Conservation (phyloP, 108 stramenopile species). For the Nitzschia sp. region DNA sequence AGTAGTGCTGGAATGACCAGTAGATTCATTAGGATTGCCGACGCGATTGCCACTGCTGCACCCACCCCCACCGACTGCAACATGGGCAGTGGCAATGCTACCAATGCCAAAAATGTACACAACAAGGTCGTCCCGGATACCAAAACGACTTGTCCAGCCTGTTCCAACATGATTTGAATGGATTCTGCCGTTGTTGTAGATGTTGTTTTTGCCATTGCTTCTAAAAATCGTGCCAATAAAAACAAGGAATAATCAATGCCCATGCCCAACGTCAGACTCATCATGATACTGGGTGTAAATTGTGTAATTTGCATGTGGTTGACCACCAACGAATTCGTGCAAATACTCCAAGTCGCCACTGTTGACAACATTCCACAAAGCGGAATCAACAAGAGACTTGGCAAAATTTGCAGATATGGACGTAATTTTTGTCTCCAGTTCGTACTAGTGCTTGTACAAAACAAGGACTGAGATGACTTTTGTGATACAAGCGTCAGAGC, state of each 20-base stretch:
- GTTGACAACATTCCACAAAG: constrained; percentile 18
- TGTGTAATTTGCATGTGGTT: constrained; percentile 26
- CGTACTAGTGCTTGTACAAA: not conserved
- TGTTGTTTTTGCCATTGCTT: not conserved
- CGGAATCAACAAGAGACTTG: constrained; percentile 24
- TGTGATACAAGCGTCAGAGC: not conserved
- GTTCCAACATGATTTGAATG: constrained; percentile 19
- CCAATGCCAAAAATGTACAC: constrained; percentile 29
- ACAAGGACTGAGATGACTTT: not conserved
- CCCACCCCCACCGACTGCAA: constrained; percentile 31
- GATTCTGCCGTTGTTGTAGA: not conserved
- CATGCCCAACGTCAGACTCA: constrained; percentile 38
- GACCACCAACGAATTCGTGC: constrained; percentile 13
- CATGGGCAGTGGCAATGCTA: constrained; percentile 25
- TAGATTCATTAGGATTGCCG: constrained; percentile 25
- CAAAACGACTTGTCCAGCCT: constrained; percentile 30
- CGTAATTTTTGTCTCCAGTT: not conserved
- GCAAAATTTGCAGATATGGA: not conserved
- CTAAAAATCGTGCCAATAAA: constrained; percentile 19
- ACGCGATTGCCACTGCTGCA: constrained; percentile 24
- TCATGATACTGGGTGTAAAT: constrained; percentile 43
- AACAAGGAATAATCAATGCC: constrained; percentile 39
- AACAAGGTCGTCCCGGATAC: constrained; percentile 28
- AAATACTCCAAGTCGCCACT: constrained; percentile 7
- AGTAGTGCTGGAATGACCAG: constrained; percentile 31